phyloP scores from a whole-genome alignment of 495 filamentous ascomycete genomes.

The Penicillium dipodomyicola region DNA sequence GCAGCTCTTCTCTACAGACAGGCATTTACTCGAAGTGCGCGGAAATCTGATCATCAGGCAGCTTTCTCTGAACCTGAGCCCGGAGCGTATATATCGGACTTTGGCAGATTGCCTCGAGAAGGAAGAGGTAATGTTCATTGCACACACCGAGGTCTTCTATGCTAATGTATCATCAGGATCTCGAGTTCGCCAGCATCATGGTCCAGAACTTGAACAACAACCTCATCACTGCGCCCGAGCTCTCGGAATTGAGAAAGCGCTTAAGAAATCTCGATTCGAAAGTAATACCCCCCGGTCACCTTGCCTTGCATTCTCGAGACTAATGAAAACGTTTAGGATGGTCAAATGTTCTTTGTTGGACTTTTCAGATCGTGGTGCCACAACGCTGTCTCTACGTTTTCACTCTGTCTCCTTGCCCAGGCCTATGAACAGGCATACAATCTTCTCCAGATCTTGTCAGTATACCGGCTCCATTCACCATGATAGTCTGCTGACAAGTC shows the following conservation, averaged over 20 bases:
- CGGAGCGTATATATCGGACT: constrained; percentile 94
- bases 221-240: constrained; percentile 92
- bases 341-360: constrained; percentile 90
- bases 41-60: constrained; percentile 97
- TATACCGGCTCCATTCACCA: neutral
- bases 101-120: constrained; percentile 96
- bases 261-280: constrained; percentile 86
- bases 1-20: constrained; percentile 91
- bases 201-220: constrained; percentile 99
- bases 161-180: constrained; percentile 53
- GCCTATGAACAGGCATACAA: constrained; percentile 99
- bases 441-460: constrained; percentile 91
- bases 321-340: constrained; percentile 57
- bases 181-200: constrained; percentile 99
- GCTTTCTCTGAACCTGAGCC: constrained; percentile 85
- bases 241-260: constrained; percentile 85
- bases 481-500: constrained; percentile 36
- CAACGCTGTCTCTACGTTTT: constrained; percentile 97
- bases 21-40: constrained; percentile 83
- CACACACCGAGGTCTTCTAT: neutral
- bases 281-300: constrained; percentile 39
- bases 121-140: constrained; percentile 60
- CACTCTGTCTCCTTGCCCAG: constrained; percentile 90
- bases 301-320: neutral
- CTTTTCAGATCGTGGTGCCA: constrained; percentile 98